Base-by-base conservation (phyloP, 805 yeast species). In the Henningerozyma blattae region DNA sequence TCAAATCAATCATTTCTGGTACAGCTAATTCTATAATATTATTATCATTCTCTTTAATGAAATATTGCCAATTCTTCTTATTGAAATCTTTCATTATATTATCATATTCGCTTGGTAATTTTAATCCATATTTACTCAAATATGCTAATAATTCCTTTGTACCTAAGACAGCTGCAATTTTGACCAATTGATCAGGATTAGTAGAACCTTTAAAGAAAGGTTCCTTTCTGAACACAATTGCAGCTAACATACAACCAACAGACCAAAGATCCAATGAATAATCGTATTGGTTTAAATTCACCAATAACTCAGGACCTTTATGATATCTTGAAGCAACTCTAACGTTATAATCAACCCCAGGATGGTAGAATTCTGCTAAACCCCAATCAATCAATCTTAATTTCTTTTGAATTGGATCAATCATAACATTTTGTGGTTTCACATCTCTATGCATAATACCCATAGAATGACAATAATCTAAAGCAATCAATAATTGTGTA, bases 381-480 rank as follows among this genome's bases (percentile, higher is more conserved):
- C 95, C 95, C 95, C 95, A 86, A 61, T 86, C 95, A 43, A 86
- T 86, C 36, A 86, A 69, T 46, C 89, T 70, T 49, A 86, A 61
- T 27, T 64, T 61, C 44, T 68, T 70, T 34, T 59, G 51, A 30
- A 65, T 61, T 40, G 85, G 94, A 58, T 86, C 94, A 45, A 85
- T 85, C 94, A 85, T 85, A 29, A 85, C 84, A 51, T 85, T 85
- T 56, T 85, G 95, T 9, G 95, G 95, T 54, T 85, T 85, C 33
- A 85, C 95, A 58, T 85, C 95, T 54, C 95, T 67, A 58, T 85
- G 95, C 79, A 85, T 85, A 43, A 87, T 84, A 25, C 96, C 96
- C 78, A 81, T 81, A 5, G 93, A 80, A 61, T 87, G 96, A 35
- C 84, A 78, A 57, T 70, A 86, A 61, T 87, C 93, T 42, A 87